Conservation (phyloP, 352 stramenopile genomes). For the Pythium graminicola region DNA sequence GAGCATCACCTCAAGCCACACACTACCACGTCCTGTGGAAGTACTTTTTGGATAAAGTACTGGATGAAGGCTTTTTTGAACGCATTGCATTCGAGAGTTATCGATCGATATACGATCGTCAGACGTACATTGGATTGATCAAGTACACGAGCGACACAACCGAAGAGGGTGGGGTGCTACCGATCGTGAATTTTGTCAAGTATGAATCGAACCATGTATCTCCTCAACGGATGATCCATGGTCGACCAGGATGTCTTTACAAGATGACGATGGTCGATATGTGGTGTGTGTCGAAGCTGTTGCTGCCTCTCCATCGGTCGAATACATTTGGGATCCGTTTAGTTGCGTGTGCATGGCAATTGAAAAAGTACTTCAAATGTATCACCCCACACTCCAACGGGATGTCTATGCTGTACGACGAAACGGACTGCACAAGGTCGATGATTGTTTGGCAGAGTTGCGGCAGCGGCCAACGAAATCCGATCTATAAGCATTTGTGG, state of each 20-base stretch:
- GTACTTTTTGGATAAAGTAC: background rate
- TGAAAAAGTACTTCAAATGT: background rate
- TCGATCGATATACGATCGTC: background rate
- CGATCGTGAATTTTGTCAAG: background rate
- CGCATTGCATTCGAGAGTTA: conserved; percentile 2
- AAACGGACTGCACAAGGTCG: background rate
- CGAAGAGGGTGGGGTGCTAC: background rate
- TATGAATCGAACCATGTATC: no score
- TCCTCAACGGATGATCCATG: no score
- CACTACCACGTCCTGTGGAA: conserved; percentile 1
- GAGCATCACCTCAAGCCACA: background rate
- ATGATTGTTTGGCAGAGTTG: background rate
- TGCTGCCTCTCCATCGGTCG: background rate
- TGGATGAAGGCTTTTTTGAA: conserved; percentile 7
- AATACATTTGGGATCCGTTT: background rate
- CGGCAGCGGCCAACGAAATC: background rate
- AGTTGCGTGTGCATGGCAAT: background rate
- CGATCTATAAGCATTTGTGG: background rate
- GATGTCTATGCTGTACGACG: background rate
- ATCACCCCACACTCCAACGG: background rate
- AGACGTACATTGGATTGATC: background rate
- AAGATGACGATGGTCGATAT: background rate
- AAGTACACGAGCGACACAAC: background rate
- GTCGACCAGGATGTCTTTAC: background rate
- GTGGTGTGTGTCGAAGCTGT: conserved; percentile 8